Evolutionary conservation across 2,329 filamentous ascomycete genomes (phyloP), one percentile per base, ranked within the genome.

Genomic region (Aspergillus sp.): DNA sequence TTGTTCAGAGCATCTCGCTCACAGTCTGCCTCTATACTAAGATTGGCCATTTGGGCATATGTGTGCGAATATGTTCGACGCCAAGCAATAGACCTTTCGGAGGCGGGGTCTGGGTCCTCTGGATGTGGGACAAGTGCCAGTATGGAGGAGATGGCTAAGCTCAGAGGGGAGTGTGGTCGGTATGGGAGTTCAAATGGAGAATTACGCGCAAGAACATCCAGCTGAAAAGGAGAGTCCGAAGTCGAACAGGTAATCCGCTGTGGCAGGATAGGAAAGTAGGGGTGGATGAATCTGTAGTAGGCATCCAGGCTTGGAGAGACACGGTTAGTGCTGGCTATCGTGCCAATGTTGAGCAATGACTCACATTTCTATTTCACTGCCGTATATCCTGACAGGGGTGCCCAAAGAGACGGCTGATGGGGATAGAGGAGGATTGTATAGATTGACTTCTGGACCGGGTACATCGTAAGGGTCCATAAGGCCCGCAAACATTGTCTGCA

Each of bases 241-340:
- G 56, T 59, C 34, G 60, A 65, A 5, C 64, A 60, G 5, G 62
- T 52, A 36, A 56, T 61, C 32, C 71, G 63, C 25, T 74, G 72
- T 6, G 75, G 73, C 21, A 77, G 63, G 32, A 77, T 71, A 4
- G 75, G 75, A 42, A 76, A 75, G 57, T 75, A 77, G 14, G 62
- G 52, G 58, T 77, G 75, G 49, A 77, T 72, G 51, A 75, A 77
- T 42, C 72, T 69, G 52, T 77, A 77, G 50, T 77, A 77, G 25
- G 71, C 74, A 55, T 75, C 74, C 46, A 77, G 62, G 58, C 75
- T 77, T 47, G 31, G 1, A 13, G 3, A 11, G n/a, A 42, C 14
- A 17, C 6, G 17, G 40, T 42, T 52, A n/a, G 29, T 38, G 29
- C 21, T 21, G 42, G 23, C n/a, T 3, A 41, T 45, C 48, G 32